Percentiles rank a stretch among this genome's conserved stretches.
Evolutionary conservation across 805 yeast species (phyloP).

Genomic region (Metschnikowia anglica): DNA sequence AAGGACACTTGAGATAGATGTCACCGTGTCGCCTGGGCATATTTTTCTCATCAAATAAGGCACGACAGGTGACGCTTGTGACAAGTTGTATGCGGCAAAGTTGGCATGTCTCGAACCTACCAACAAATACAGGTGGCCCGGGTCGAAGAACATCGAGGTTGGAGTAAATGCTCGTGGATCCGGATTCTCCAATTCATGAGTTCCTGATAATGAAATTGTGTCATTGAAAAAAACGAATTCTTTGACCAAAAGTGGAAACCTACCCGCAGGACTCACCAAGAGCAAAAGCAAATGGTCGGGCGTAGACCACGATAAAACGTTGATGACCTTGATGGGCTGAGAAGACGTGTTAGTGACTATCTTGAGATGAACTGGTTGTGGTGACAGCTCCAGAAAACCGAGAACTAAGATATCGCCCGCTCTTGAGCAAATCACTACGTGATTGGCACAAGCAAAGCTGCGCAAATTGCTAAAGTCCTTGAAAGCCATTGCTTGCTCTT

Average conservation of each 20-base stretch:
- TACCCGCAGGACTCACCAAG: constrained; percentile 68
- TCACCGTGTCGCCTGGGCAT: constrained; percentile 66
- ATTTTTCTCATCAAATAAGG: constrained; percentile 36
- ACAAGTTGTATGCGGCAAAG: constrained; percentile 52
- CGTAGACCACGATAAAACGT: constrained; percentile 39
- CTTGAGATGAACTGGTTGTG: constrained; percentile 3
- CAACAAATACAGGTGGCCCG: constrained; percentile 41
- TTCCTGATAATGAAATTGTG: constrained; percentile 23
- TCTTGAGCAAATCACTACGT: constrained; percentile 26
- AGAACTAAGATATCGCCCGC: constrained; percentile 46
- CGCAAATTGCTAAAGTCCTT: constrained; percentile 43
- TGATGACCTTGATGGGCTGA: constrained; percentile 47
- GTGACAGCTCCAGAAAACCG: constrained; percentile 28
- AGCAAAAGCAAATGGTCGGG: constrained; percentile 36
- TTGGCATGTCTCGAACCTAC: constrained; percentile 76
- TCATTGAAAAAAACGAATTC: constrained; percentile 27
- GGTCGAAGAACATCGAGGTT: constrained; percentile 53
- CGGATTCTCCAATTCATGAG: constrained; percentile 25
- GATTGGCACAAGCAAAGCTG: constrained; percentile 37
- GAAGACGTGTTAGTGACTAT: neutral
- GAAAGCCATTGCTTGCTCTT: neutral
- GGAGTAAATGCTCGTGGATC: constrained; percentile 13
- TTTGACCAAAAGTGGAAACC: constrained; percentile 48
- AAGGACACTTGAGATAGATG: constrained; percentile 48
- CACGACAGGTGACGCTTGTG: constrained; percentile 16